Evolutionary conservation across 768 basidiomycete genomes (phyloP), one percentile per base, ranked within the genome.

Genomic region (Suillus hirtellus): DNA sequence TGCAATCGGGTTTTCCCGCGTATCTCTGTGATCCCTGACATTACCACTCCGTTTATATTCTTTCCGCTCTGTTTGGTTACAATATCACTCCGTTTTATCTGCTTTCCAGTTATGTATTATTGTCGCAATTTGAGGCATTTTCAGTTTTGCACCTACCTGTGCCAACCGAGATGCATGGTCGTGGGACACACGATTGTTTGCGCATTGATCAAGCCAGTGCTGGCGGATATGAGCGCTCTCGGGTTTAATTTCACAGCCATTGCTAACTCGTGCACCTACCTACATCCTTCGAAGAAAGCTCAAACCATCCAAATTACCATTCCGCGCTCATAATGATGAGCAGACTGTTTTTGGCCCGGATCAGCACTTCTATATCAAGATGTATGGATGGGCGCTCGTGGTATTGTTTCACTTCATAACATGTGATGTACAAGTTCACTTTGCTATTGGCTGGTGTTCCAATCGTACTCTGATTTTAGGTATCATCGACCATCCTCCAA

Each of bases 61-160:
- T 75, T 75, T 67, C 70, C 66, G 68, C 67, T 72, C 73, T 65
- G 71, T 75, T 65, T 73, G 72, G 71, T 72, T 69, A 73, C 73
- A 71, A 74, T 61, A 61, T 56, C 60, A 71, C 67, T 72, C 75
- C 65, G 71, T 75, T 65, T 75, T 73, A 73, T 76, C 73, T 76
- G 75, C 75, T 73, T 69, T 73, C 73, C 72, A 74, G 69, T 74
- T 76, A 72, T 75, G 74, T 75, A 75, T 76, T 73, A 68, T 58
- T 38, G 11, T 63, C 19, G 43, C 43, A 59, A 40, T 59, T 43
- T 58, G 56, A 58, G 42, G 56, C 24, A 43, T 44, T 58, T 59
- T 47, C 38, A 19, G 19, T 53, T 19, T n/a, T 53, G 17, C 17
- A 34, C 17, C 17, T 34, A 34, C 2, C 2, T 34, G 27, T 17